Conservation (phyloP, 2,329 filamentous ascomycete genomes). For the Pseudodiploospora longispora region DNA sequence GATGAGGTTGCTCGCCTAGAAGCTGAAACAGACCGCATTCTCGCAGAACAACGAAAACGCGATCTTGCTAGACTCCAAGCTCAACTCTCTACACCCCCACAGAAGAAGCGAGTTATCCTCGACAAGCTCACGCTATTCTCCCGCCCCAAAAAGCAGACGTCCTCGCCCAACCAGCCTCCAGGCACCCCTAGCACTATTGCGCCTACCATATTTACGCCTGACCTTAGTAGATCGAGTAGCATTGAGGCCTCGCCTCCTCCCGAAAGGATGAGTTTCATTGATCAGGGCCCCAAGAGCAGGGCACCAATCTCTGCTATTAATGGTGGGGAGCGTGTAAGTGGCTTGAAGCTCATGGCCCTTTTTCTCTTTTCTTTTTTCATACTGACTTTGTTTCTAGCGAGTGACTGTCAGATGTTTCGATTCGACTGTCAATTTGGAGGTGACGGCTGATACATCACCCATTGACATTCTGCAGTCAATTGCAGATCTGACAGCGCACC, state of each 20-base stretch:
- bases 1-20: constrained; percentile 36
- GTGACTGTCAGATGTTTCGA: constrained; percentile 68
- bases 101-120: constrained; percentile 31
- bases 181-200: constrained; percentile 25
- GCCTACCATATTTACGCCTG: constrained; percentile 27
- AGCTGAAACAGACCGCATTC: constrained; percentile 39
- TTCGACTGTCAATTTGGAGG: constrained; percentile 59
- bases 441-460: constrained; percentile 66
- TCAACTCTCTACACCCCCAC: constrained; percentile 29
- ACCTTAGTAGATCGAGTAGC: constrained; percentile 25
- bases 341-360: neutral
- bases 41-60: constrained; percentile 41
- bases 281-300: constrained; percentile 51
- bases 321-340: constrained; percentile 63
- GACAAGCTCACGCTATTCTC: constrained; percentile 41
- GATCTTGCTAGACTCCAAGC: constrained; percentile 38
- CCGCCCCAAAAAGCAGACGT: constrained; percentile 32
- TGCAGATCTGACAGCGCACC: constrained; percentile 52
- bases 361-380: constrained; percentile 5
- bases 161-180: constrained; percentile 18
- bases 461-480: constrained; percentile 65
- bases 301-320: constrained; percentile 76
- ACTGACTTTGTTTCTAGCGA: constrained; percentile 33
- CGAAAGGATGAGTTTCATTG: constrained; percentile 31
- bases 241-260: constrained; percentile 23